Evolutionary conservation across 73 alveolate species (phyloP).

Genomic region (Stentor roeselii): DNA sequence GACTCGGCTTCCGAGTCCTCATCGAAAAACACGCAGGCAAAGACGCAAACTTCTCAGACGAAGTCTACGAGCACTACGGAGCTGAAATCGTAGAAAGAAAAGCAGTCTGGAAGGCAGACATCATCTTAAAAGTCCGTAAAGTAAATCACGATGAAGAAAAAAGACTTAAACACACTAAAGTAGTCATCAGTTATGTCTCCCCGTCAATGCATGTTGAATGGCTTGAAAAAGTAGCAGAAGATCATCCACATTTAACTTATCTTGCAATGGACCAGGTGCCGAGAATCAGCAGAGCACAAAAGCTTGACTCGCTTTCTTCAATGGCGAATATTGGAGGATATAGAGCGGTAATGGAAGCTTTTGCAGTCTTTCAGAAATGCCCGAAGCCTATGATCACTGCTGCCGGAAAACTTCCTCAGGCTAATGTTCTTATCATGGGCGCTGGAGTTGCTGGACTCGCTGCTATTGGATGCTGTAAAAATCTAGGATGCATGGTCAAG

Average conservation of each 20-base stretch:
- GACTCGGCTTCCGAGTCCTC: slow-evolving; percentile 35
- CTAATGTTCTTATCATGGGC: slow-evolving; percentile 78
- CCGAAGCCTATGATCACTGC: slow-evolving; percentile 40
- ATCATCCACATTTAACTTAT: neutral
- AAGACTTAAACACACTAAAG: neutral
- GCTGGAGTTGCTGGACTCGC: slow-evolving; percentile 63
- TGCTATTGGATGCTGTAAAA: slow-evolving; percentile 49
- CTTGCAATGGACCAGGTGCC: slow-evolving; percentile 71
- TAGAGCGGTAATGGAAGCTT: slow-evolving; percentile 80
- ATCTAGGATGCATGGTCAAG: slow-evolving; percentile 54
- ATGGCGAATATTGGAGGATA: slow-evolving; percentile 77
- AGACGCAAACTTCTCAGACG: slow-evolving; percentile 52
- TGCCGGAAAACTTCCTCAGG: slow-evolving; percentile 72
- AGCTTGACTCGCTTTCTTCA: slow-evolving; percentile 58
- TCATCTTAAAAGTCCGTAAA: slow-evolving; percentile 51
- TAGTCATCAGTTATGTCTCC: neutral
- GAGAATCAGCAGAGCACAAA: slow-evolving; percentile 74
- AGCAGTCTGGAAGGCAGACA: slow-evolving; percentile 43
- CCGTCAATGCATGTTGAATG: neutral
- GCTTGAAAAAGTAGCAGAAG: neutral
- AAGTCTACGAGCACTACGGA: slow-evolving; percentile 41
- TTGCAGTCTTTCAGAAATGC: slow-evolving; percentile 35
- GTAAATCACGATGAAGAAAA: slow-evolving; percentile 24
- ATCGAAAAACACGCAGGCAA: slow-evolving; percentile 51
- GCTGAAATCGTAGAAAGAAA: slow-evolving; percentile 35